Evolutionary conservation across 2,329 filamentous ascomycete species (phyloP).

Genomic region (Niveomyces coronatus): DNA sequence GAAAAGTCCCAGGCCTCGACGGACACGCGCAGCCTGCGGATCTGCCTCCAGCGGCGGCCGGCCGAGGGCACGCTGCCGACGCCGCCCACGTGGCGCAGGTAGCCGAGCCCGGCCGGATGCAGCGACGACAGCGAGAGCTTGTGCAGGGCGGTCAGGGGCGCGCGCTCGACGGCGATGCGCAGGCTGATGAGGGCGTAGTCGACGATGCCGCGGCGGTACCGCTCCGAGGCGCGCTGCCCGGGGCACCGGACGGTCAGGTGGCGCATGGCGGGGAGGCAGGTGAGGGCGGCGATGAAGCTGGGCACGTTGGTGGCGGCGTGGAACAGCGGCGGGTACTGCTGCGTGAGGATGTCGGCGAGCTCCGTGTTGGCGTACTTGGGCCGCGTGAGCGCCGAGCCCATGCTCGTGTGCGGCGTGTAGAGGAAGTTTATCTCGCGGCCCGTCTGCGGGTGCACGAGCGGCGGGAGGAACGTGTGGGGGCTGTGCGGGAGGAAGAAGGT

Average conservation of each 20-base stretch:
- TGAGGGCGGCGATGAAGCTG: slow-evolving; percentile 69
- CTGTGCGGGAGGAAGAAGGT: slow-evolving; percentile 70
- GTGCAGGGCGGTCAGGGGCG: slow-evolving; percentile 52
- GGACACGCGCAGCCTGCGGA: slow-evolving; percentile 60
- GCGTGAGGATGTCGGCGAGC: slow-evolving; percentile 69
- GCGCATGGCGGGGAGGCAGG: slow-evolving; percentile 55
- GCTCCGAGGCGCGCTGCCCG: slow-evolving; percentile 55
- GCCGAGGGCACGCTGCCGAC: slow-evolving; percentile 67
- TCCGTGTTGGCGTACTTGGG: slow-evolving; percentile 74
- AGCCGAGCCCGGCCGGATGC: slow-evolving; percentile 65
- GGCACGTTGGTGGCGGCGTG: slow-evolving; percentile 82
- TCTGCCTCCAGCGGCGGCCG: slow-evolving; percentile 64
- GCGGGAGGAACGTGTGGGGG: slow-evolving; percentile 70
- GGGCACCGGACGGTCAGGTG: slow-evolving; percentile 71
- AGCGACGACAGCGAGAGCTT: slow-evolving; percentile 64
- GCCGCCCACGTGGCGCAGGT: slow-evolving; percentile 63
- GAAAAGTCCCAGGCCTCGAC: slow-evolving; percentile 61
- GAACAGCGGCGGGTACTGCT: slow-evolving; percentile 82
- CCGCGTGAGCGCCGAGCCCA: slow-evolving; percentile 48
- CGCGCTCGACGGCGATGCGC: slow-evolving; percentile 70
- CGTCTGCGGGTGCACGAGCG: slow-evolving; percentile 67
- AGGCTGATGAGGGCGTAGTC: slow-evolving; percentile 85
- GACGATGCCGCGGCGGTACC: slow-evolving; percentile 66
- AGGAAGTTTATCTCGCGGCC: slow-evolving; percentile 72
- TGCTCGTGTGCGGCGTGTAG: slow-evolving; percentile 66